Percentiles rank a stretch among this genome's conserved stretches.
Evolutionary conservation across 169 alveolate species (phyloP).

Genomic region (Plasmodium gonderi): DNA sequence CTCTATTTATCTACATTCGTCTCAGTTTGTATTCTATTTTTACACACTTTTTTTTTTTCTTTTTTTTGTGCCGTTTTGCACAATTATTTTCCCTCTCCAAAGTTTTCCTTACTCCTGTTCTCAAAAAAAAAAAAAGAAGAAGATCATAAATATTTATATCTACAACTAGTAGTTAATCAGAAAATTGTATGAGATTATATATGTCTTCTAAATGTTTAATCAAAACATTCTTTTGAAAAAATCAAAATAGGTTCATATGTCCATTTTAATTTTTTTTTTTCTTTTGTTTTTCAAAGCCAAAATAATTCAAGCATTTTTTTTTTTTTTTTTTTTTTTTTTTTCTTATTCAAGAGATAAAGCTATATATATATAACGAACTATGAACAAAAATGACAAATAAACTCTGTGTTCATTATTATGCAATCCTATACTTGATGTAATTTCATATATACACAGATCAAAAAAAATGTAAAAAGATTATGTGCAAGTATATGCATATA

Average conservation of each 20-base stretch:
- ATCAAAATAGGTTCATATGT: not conserved
- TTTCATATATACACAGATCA: too few species aligned
- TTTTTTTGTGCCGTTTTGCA: conserved; percentile 1
- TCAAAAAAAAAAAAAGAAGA: not conserved
- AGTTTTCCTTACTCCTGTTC: not conserved
- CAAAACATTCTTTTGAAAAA: not conserved
- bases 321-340: too few species aligned
- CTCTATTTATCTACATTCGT: too few species aligned
- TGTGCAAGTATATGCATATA: too few species aligned
- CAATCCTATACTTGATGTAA: too few species aligned
- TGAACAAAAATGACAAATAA: too few species aligned
- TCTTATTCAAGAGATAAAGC: too few species aligned
- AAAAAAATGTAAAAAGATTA: too few species aligned
- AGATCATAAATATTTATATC: too few species aligned
- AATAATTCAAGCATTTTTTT: not conserved
- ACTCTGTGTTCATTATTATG: too few species aligned
- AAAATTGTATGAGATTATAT: not conserved
- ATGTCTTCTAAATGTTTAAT: not conserved
- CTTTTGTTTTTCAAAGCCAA: not conserved
- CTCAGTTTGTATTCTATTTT: too few species aligned
- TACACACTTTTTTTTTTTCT: not conserved
- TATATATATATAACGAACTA: too few species aligned
- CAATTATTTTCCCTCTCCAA: not conserved
- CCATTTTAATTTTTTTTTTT: not conserved
- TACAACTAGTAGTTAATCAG: not conserved